These are phyloP conservation scores for Priceomyces haplophilus DNA, from an alignment of 805 yeast genomes.

Conservation along the genomic window DNA sequence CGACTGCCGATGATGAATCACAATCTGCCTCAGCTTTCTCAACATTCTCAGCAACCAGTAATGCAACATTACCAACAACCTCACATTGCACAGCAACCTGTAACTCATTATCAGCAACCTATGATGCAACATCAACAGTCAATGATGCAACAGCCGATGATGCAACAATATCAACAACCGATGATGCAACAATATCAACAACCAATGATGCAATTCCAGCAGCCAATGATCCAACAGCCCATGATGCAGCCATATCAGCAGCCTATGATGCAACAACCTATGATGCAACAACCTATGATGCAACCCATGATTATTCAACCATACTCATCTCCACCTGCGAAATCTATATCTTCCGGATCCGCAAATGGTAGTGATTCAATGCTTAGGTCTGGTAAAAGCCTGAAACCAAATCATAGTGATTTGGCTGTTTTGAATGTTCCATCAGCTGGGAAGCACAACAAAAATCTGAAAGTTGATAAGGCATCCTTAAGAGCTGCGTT, in stretches of 20 bases:
- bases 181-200: slow-evolving; percentile 2
- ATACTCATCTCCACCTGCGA: slow-evolving; percentile 1
- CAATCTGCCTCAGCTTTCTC: neutral
- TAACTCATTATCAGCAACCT: neutral
- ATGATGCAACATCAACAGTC: neutral
- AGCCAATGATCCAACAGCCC: slow-evolving; percentile 4
- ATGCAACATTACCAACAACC: neutral
- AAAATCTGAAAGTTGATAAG: slow-evolving; percentile 47
- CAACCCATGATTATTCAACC: slow-evolving; percentile 1
- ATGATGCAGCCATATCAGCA: slow-evolving; percentile 4
- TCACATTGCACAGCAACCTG: neutral
- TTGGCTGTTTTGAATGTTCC: slow-evolving; percentile 49
- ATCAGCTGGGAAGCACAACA: slow-evolving; percentile 30
- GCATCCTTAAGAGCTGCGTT: slow-evolving; percentile 62
- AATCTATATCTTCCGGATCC: neutral
- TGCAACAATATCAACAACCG: slow-evolving; percentile 3
- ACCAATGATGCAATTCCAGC: slow-evolving; percentile 3
- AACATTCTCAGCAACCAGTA: neutral
- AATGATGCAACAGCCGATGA: neutral
- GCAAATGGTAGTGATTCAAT: slow-evolving; percentile 4
- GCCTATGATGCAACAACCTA: slow-evolving; percentile 4
- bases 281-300: slow-evolving; percentile 3
- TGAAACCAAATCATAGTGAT: slow-evolving; percentile 36
- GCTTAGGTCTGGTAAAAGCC: neutral
- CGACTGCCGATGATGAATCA: neutral